A percentile compares a stretch with the other conserved stretches of the same genome.
phyloP scores from a whole-genome alignment of 2,329 filamentous ascomycete genomes.

The Aspergillus sp. region DNA sequence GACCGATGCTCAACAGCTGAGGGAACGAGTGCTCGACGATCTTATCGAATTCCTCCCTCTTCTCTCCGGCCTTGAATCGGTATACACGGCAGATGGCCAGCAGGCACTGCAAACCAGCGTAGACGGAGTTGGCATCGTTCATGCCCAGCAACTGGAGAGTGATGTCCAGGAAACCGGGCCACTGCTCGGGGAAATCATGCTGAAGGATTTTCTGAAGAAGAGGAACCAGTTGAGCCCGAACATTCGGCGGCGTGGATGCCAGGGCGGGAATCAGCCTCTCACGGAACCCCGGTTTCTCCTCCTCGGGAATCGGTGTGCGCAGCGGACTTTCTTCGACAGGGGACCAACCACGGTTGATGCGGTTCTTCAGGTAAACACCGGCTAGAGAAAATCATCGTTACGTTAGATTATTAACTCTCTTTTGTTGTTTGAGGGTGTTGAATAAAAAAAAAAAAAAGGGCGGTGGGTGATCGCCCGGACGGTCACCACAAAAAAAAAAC shows the following conservation, averaged over 20 bases:
- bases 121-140: conserved; percentile 81
- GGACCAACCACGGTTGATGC: conserved; percentile 89
- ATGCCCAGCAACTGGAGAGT: conserved; percentile 85
- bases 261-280: conserved; percentile 87
- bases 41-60: conserved; percentile 84
- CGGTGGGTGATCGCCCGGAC: conserved; percentile 6
- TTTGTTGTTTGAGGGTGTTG: conserved; percentile 18
- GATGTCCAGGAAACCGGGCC: conserved; percentile 92
- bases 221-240: conserved; percentile 90
- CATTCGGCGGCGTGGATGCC: conserved; percentile 73
- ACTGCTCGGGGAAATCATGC: conserved; percentile 90
- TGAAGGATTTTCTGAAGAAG: conserved; percentile 95
- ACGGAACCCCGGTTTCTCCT: conserved; percentile 84
- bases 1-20: conserved; percentile 80
- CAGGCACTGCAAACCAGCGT: conserved; percentile 90
- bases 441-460: neutral
- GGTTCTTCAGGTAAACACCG: conserved; percentile 97
- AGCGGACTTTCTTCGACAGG: conserved; percentile 72
- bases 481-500: conserved; percentile 36
- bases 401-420: conserved; percentile 13
- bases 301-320: conserved; percentile 76
- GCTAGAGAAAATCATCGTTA: conserved; percentile 54
- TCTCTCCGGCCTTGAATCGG: conserved; percentile 84
- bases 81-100: conserved; percentile 94
- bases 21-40: conserved; percentile 92